phyloP scores from a whole-genome alignment of 192 early-diverging fungal genomes.

The Globomyces pollinis-pini region DNA sequence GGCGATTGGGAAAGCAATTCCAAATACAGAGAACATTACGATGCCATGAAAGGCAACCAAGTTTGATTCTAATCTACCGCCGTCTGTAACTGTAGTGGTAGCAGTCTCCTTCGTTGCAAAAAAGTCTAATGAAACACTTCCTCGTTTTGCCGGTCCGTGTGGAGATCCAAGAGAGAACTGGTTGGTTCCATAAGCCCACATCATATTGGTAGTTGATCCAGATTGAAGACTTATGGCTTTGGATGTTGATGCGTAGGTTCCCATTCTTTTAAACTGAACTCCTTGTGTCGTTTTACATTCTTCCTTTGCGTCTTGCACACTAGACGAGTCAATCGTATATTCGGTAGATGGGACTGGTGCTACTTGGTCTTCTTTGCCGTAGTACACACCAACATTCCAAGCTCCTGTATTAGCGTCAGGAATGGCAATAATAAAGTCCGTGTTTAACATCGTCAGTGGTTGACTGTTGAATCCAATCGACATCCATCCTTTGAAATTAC shows the following conservation, averaged over 20 bases:
- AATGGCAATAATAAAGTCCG: slow-evolving; percentile 3
- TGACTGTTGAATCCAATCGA: background rate
- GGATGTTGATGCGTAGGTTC: background rate
- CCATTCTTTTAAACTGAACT: background rate
- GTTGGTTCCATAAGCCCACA: background rate
- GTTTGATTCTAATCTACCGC: background rate
- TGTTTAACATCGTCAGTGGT: background rate
- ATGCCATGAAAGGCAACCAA: slow-evolving; percentile 1
- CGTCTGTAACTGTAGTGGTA: background rate
- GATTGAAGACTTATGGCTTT: background rate
- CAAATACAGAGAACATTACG: background rate
- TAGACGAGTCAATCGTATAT: background rate
- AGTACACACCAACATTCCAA: background rate
- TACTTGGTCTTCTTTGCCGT: background rate
- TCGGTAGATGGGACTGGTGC: background rate
- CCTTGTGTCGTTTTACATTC: slow-evolving; percentile 5
- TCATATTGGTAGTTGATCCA: background rate
- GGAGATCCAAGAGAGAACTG: background rate
- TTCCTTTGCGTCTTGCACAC: background rate
- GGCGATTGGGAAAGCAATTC: background rate
- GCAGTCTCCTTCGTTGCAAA: too few species aligned
- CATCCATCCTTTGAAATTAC: background rate
- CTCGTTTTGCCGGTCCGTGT: background rate
- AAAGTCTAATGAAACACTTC: background rate
- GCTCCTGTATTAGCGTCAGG: background rate